Evolutionary conservation across 2,329 filamentous ascomycete genomes (phyloP).

Genomic region (Xylaria sp.): DNA sequence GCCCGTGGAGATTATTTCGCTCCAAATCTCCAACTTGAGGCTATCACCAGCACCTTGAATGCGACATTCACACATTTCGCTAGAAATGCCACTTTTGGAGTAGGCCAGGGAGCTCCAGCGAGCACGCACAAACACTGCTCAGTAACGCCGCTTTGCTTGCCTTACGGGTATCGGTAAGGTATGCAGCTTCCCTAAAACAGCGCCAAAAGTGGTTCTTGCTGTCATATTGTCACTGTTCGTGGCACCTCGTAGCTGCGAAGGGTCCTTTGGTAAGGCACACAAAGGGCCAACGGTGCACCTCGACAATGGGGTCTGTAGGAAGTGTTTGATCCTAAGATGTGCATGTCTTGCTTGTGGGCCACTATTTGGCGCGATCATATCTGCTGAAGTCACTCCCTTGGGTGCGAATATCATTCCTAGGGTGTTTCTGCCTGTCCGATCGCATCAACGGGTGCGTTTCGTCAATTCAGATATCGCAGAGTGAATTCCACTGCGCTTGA

Average conservation of each 20-base stretch:
- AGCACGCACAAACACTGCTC: background rate
- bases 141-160: background rate
- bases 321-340: slow-evolving; percentile 3
- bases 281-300: slow-evolving; percentile 9
- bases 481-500: background rate
- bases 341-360: slow-evolving; percentile 18
- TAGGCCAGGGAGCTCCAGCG: slow-evolving; percentile 2
- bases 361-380: slow-evolving; percentile 26
- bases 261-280: slow-evolving; percentile 2
- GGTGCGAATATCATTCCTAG: slow-evolving; percentile 3
- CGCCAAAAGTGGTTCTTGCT: slow-evolving; percentile 2
- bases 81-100: slow-evolving; percentile 16
- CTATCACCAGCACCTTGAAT: slow-evolving; percentile 30
- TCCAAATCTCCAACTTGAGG: slow-evolving; percentile 36
- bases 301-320: background rate
- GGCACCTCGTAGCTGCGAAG: slow-evolving; percentile 12
- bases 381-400: slow-evolving; percentile 19
- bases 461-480: background rate
- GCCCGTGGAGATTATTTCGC: background rate
- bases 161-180: background rate
- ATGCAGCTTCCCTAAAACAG: background rate
- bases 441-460: background rate
- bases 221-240: background rate
- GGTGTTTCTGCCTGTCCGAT: background rate
- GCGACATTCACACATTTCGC: slow-evolving; percentile 15